Evolutionary conservation across 1,284 basidiomycete genomes (phyloP), one percentile per base, ranked within the genome.

Genomic region (Stygiomarasmius scandens): DNA sequence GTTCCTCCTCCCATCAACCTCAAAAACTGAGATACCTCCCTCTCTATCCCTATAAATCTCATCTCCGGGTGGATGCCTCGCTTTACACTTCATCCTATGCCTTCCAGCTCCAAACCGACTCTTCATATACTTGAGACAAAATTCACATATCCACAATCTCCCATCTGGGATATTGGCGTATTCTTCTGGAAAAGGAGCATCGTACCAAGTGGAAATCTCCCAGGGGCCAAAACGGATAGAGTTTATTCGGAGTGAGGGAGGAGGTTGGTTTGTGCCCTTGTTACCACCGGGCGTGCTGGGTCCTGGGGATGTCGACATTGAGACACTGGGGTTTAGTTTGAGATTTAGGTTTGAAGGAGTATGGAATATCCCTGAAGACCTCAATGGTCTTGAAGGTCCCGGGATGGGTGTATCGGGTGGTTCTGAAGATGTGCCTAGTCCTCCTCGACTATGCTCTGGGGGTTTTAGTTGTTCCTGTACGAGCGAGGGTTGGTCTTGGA

Each of bases 111-210:
- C 91, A 72, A 98, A 98, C 22, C 85, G 84, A 67, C 92, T 96
- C 80, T 96, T 96, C 92, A 98, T 98, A 70, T 98, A 99, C 78
- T 97, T 99, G 64, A 99, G 73, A 71, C 97, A 99, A 73, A 93
- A 97, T 71, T 98, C 96, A 75, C 97, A 99, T 69, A 98, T 89
- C 95, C 95, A 98, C 46, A 99, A 74, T 50, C 90, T 81, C 11
- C 96, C 96, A 66, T 98, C 95, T 5, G 95, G 93, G 52, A 98
- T 91, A 62, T 89, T 86, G 27, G 93, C 87, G 73, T 98, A 99
- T 72, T 99, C 97, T 72, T 99, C 96, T 0, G 97, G 97, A 71
- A 98, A 99, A 1, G 97, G 97, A 10, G 97, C 96, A 69, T 98
- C 94, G 72, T 95, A 99, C 97, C 97, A 99, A 0, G 96, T 98